Base-by-base conservation (phyloP, 2,329 filamentous ascomycete genomes). In the Taxawa tesnikishii region DNA sequence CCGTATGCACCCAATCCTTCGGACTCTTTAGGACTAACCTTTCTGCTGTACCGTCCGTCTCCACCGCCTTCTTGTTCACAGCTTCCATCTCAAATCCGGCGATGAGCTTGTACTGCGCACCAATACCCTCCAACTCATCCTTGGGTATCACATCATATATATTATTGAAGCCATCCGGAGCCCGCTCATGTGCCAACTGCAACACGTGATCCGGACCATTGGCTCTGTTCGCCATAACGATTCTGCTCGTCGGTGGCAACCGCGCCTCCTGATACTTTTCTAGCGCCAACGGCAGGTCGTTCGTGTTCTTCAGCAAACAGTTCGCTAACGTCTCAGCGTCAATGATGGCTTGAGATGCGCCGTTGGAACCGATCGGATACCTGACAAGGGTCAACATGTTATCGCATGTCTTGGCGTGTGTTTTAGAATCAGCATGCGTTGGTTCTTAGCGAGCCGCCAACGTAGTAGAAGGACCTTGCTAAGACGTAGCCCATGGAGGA, bases 121-220 rank as follows among this genome's bases (percentile, higher is more conserved):
- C 48, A 27, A 51, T 43, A 16, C 34, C 41, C 30, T 46, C 43
- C 43, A 45, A 44, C 28, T 44, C 34, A 4, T 45, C 43, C 13
- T 38, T 42, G 14, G 32, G 34, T 9, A 43, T 30, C 13, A 44
- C 44, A 28, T 45, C 41, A 33, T 60, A 51, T 6, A 64, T 50
- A 28, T 61, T 53, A 25, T 50, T 45, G 41, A 58, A 59, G 0
- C 55, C 55, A 32, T 59, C 50, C 2, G 59, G 59, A 3, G 60
- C 60, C 15, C 61, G 40, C 41, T 63, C 59, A 36, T 64, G 54
- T 2, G 57, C 59, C 23, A 65, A 44, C 38, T 64, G 58, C 43
- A 65, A 37, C 4, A 65, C 59, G 40, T 63, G 60, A 39, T 65
- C 59, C 3, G 60, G 59, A 1, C 61, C 60, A 32, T 63, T 63